A percentile compares a stretch with the other conserved stretches of the same genome.
Evolutionary conservation across 129 eudicot species (phyloP).

Genomic region (Lactuca saligna): DNA sequence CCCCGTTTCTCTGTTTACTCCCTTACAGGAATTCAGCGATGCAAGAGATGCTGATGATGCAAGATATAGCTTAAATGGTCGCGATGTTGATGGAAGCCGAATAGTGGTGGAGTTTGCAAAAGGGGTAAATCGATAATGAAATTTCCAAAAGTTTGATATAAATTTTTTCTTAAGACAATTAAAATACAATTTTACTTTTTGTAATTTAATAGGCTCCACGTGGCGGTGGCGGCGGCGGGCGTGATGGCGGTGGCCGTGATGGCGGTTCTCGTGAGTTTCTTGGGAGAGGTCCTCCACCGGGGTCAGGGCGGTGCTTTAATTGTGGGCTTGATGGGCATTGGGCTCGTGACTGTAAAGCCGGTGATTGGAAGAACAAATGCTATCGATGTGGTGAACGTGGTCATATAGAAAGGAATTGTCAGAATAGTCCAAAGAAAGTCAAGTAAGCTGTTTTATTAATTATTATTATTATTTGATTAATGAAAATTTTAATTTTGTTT

Average conservation of each 20-base stretch:
- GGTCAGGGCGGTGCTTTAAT: slow-evolving; percentile 87
- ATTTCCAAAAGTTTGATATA: not conserved
- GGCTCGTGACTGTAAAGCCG: slow-evolving; percentile 96
- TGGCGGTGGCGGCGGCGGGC: slow-evolving; percentile 51
- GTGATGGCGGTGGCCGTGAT: slow-evolving; percentile 17
- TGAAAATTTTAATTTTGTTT: not conserved
- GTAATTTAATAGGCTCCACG: slow-evolving; percentile 58
- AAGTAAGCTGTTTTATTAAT: slow-evolving; percentile 32
- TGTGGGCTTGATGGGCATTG: slow-evolving; percentile 96
- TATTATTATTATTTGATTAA: not conserved
- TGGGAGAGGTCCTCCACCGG: slow-evolving; percentile 93
- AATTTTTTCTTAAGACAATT: not conserved
- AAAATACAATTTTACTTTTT: not conserved
- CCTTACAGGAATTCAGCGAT: slow-evolving; percentile 74
- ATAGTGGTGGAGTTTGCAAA: slow-evolving; percentile 79
- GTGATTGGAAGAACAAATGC: slow-evolving; percentile 95
- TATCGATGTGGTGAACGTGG: slow-evolving; percentile 92
- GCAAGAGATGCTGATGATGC: slow-evolving; percentile 97
- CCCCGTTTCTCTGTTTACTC: not conserved
- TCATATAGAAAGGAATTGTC: slow-evolving; percentile 83
- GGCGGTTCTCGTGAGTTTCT: slow-evolving; percentile 77
- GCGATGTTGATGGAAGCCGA: slow-evolving; percentile 90
- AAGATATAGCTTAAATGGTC: slow-evolving; percentile 70
- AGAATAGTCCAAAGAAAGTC: slow-evolving; percentile 82
- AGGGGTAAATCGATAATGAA: slow-evolving; percentile 55